A percentile compares a stretch with the other conserved stretches of the same genome.
phyloP scores from a whole-genome alignment of 2,329 filamentous ascomycete species.

The Fusarium praegraminearum region DNA sequence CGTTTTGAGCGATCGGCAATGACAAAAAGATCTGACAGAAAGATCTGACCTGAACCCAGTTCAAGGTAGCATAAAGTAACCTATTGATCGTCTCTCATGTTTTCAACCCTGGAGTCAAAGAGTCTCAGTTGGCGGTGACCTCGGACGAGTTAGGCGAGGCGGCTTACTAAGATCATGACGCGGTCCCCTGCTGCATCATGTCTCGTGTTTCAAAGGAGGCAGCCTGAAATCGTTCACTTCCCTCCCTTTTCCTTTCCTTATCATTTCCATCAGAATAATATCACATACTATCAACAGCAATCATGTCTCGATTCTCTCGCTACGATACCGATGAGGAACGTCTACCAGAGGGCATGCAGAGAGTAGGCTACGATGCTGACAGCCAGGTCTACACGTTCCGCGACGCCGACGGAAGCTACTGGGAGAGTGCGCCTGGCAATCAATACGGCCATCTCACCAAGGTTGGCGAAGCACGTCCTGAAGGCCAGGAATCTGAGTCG shows the following conservation, averaged over 20 bases:
- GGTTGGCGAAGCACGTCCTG: conserved; percentile 50
- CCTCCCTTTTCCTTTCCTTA: conserved; percentile 5
- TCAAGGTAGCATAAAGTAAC: not conserved
- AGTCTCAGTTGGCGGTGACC: conserved; percentile 1
- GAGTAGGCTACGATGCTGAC: conserved; percentile 69
- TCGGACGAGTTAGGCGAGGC: not conserved
- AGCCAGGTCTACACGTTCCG: conserved; percentile 65
- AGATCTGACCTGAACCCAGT: not conserved
- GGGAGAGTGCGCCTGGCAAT: conserved; percentile 63
- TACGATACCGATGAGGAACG: conserved; percentile 64
- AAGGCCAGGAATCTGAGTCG: conserved; percentile 49
- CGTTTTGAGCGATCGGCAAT: not conserved
- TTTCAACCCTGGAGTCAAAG: not conserved
- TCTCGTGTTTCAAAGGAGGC: conserved; percentile 24
- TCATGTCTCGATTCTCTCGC: conserved; percentile 58
- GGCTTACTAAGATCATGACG: conserved; percentile 42
- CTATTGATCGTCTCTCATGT: not conserved
- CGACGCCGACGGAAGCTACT: conserved; percentile 61
- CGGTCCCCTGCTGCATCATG: conserved; percentile 32
- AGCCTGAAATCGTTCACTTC: not conserved
- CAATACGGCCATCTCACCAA: conserved; percentile 62
- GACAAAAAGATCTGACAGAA: not conserved
- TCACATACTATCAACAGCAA: not conserved
- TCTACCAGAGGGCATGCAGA: conserved; percentile 66
- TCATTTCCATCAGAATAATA: not conserved